phyloP scores from a whole-genome alignment of 1,139 yeast species.

The Pichia sp. region DNA sequence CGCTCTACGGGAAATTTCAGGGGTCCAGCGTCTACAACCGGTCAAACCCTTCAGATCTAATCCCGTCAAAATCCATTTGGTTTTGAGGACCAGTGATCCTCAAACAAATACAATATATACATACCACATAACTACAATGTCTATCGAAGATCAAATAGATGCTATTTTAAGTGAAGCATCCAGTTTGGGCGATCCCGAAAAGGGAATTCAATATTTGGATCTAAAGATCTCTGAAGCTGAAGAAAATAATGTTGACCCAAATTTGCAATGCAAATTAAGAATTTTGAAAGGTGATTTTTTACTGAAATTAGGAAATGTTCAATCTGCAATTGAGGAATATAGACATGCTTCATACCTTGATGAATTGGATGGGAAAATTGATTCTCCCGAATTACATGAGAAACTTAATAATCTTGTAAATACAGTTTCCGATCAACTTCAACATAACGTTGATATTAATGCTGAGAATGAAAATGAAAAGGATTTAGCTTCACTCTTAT shows the following conservation, averaged over 20 bases:
- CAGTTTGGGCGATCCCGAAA: conserved; percentile 8
- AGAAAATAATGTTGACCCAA: conserved; percentile 20
- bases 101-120: too few relatives aligned
- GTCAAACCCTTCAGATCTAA: too few relatives aligned
- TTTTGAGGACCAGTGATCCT: too few relatives aligned
- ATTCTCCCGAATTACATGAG: conserved; percentile 26
- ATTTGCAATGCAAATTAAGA: conserved; percentile 21
- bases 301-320: conserved; percentile 18
- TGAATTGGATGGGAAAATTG: conserved; percentile 26
- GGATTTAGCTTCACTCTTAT: conserved; percentile 23
- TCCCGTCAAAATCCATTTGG: too few relatives aligned
- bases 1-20: too few relatives aligned
- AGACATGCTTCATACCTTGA: conserved; percentile 25
- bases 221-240: conserved; percentile 11
- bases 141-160: conserved; percentile 19
- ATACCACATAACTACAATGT: conserved; percentile 1
- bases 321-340: conserved; percentile 24
- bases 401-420: conserved; percentile 20
- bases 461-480: conserved; percentile 23
- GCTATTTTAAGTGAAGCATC: conserved; percentile 18
- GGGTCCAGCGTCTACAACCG: too few relatives aligned
- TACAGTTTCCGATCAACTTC: conserved; percentile 20
- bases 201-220: conserved; percentile 7
- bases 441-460: conserved; percentile 17
- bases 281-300: conserved; percentile 24